phyloP scores from a whole-genome alignment of 2,329 filamentous ascomycete genomes.

The Talaromyces pinophilus region DNA sequence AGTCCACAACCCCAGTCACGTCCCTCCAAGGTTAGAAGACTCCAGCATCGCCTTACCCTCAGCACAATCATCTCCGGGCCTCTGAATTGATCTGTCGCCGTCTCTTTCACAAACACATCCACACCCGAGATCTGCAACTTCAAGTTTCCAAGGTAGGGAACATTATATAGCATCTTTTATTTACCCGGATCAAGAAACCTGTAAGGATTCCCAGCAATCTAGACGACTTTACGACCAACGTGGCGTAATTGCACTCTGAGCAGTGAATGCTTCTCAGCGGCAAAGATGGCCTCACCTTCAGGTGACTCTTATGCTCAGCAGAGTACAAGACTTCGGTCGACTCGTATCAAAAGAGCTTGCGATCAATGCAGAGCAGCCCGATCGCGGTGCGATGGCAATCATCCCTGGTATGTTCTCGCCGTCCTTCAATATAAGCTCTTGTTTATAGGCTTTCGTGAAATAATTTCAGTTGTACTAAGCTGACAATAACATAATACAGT shows the following conservation, averaged over 20 bases:
- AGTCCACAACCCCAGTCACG: neutral
- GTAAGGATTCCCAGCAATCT: neutral
- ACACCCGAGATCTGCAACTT: neutral
- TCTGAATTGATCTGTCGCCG: neutral
- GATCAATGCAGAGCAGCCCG: constrained; percentile 10
- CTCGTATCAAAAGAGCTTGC: constrained; percentile 7
- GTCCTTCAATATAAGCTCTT: neutral
- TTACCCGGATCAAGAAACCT: neutral
- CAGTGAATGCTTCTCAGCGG: neutral
- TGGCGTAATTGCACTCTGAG: neutral
- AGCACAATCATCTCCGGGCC: neutral
- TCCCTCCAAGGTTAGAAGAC: neutral
- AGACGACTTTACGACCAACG: neutral
- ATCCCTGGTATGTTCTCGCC: neutral
- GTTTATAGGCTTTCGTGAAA: neutral
- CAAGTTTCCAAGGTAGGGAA: neutral
- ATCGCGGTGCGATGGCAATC: neutral
- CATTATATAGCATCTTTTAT: neutral
- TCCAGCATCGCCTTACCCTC: neutral
- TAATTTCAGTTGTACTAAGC: neutral
- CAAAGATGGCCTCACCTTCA: neutral
- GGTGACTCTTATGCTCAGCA: neutral
- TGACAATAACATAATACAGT: neutral
- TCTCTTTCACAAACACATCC: neutral
- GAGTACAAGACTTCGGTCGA: neutral